Base-by-base conservation (phyloP, 2,329 filamentous ascomycete genomes). In the Aspergillus brunneoviolaceus region DNA sequence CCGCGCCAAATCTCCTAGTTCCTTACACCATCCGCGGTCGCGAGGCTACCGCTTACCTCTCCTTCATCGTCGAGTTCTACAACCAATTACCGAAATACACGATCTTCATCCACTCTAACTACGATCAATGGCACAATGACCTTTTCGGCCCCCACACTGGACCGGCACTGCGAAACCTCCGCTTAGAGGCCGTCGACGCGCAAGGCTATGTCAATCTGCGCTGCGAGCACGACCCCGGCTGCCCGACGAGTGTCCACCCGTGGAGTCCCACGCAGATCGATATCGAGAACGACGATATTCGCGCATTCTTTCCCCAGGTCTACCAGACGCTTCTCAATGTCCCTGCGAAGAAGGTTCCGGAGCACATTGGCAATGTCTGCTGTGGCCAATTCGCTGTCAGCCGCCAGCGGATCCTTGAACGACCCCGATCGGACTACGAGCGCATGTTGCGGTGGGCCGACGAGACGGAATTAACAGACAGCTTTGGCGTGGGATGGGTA, bases 51-150 rank as follows among this genome's bases (percentile, higher is more conserved):
- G 81, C 85, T 7, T 88, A 88, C 69, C 77, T 87, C 42, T 83
- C 80, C 45, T 87, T 85, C 72, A 81, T 88, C 66, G 81, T 86
- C 66, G 84, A 87, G 69, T 80, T 84, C 70, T 88, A 89, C 74
- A 79, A 87, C 62, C 67, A 77, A 3, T 79, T 89, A 4, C 81
- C 84, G 2, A 84, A 86, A 57, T 79, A 87, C 61, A 77, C 79
- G 33, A 81, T 88, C 63, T 87, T 89, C 73, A 82, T 86, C 72
- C 86, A 89, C 68, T 80, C 82, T 12, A 82, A 87, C 60, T 79
- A 83, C 23, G 76, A 76, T 54, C 77, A 82, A 51, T 85, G 83
- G 83, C 84, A 86, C 71, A 86, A 85, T 67, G 83, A 85, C 63
- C 77, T 83, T 6, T 69, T 67, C 33, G 70, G 71, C 11, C 64